Conservation (phyloP, 805 yeast genomes). For the Starmerella sirachaensis region DNA sequence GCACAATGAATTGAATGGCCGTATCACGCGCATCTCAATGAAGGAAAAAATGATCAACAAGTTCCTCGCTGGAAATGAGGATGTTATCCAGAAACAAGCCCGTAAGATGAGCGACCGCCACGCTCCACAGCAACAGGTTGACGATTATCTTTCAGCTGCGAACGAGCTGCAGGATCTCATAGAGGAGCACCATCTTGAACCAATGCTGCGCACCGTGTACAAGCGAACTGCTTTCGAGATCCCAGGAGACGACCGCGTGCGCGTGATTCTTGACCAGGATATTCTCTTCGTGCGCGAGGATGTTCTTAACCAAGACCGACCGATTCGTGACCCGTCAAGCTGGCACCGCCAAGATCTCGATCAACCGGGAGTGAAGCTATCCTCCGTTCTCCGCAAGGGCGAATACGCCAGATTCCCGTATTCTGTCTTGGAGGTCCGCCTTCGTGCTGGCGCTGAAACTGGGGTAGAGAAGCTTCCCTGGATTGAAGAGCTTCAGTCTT, state of each 20-base stretch:
- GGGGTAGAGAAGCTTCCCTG: slow-evolving; percentile 37
- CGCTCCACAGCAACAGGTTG: slow-evolving; percentile 40
- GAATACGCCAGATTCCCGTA: slow-evolving; percentile 71
- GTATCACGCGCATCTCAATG: slow-evolving; percentile 49
- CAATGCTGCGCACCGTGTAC: slow-evolving; percentile 74
- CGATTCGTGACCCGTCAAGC: slow-evolving; percentile 72
- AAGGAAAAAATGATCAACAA: slow-evolving; percentile 75
- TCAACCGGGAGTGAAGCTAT: slow-evolving; percentile 50
- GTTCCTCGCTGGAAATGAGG: slow-evolving; percentile 45
- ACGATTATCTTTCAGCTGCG: slow-evolving; percentile 43
- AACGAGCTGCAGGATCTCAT: slow-evolving; percentile 53
- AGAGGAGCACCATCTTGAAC: slow-evolving; percentile 56
- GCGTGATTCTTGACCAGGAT: slow-evolving; percentile 84
- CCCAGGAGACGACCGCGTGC: slow-evolving; percentile 90
- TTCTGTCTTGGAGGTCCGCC: slow-evolving; percentile 71
- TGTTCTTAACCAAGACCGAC: slow-evolving; percentile 67
- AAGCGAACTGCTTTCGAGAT: slow-evolving; percentile 94
- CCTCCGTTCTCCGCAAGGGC: slow-evolving; percentile 69
- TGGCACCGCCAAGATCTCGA: slow-evolving; percentile 95
- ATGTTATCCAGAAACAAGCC: slow-evolving; percentile 39
- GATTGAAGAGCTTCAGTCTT: slow-evolving; percentile 75
- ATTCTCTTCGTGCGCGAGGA: slow-evolving; percentile 83
- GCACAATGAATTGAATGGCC: slow-evolving; percentile 39
- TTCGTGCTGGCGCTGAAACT: slow-evolving; percentile 33
- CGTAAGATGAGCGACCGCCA: slow-evolving; percentile 54